Conservation (phyloP, 768 basidiomycete species). For the Omphalotus guepiniiformis region DNA sequence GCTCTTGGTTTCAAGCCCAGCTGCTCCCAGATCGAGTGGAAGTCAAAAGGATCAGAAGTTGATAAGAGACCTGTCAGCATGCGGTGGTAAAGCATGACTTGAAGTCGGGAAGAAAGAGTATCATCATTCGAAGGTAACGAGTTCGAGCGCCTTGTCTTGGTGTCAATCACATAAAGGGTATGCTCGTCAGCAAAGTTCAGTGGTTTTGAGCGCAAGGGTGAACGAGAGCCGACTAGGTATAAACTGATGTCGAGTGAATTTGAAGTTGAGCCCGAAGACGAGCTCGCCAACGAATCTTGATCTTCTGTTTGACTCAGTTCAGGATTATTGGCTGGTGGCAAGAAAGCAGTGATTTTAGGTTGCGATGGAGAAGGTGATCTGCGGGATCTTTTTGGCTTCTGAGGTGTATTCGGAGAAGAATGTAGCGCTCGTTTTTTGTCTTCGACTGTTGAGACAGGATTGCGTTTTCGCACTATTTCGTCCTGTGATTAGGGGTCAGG, state of each 20-base stretch:
- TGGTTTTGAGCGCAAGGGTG: too few relatives aligned
- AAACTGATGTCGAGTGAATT: too few relatives aligned
- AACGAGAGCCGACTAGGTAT: too few relatives aligned
- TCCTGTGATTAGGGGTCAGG: not conserved
- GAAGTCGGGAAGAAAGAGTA: conserved; percentile 54
- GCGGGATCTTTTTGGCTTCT: conserved; percentile 6
- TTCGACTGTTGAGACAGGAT: not conserved
- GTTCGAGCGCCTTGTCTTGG: conserved; percentile 57
- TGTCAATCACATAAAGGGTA: conserved; percentile 53
- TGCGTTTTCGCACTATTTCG: not conserved
- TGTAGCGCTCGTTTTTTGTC: not conserved
- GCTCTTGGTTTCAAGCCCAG: conserved; percentile 38
- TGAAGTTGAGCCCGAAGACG: too few relatives aligned
- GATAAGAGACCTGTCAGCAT: conserved; percentile 53
- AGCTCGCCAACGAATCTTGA: too few relatives aligned
- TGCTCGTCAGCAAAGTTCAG: conserved; percentile 8
- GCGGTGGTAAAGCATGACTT: conserved; percentile 75
- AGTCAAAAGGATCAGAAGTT: conserved; percentile 43
- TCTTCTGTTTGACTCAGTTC: too few relatives aligned
- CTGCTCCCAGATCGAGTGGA: conserved; percentile 46
- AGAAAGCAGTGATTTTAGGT: not conserved
- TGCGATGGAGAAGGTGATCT: conserved; percentile 3
- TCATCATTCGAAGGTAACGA: conserved; percentile 57
- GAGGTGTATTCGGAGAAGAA: conserved; percentile 3
- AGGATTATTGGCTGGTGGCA: not conserved